phyloP scores from a whole-genome alignment of 2,329 filamentous ascomycete genomes.

The Bretziella fagacearum region DNA sequence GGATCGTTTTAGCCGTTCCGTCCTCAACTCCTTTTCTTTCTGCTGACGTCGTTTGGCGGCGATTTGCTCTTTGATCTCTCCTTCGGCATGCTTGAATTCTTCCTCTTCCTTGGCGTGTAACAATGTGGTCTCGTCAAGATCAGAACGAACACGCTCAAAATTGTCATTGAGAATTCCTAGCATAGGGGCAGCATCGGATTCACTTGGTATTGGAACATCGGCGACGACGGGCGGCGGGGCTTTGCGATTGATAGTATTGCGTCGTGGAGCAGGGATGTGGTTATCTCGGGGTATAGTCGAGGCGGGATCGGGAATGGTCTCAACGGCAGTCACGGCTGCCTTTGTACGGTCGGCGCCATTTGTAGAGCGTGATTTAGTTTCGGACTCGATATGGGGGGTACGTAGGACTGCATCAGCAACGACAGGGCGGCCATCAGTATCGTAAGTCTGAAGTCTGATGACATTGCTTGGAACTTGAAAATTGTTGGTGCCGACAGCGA shows the following conservation, averaged over 20 bases:
- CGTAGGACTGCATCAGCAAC: constrained; percentile 40
- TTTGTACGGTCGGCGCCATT: constrained; percentile 29
- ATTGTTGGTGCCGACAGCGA: constrained; percentile 78
- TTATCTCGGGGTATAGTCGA: background rate
- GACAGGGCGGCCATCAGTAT: constrained; percentile 44
- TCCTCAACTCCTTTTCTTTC: constrained; percentile 83
- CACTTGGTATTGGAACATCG: constrained; percentile 31
- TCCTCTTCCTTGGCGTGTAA: constrained; percentile 56
- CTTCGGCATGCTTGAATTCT: constrained; percentile 48
- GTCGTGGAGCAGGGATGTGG: constrained; percentile 21
- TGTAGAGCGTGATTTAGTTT: constrained; percentile 26
- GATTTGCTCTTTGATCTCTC: constrained; percentile 57
- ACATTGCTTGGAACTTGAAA: constrained; percentile 81
- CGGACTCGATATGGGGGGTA: constrained; percentile 37
- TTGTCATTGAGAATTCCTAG: constrained; percentile 65
- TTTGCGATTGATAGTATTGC: constrained; percentile 45
- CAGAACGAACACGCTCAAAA: constrained; percentile 62
- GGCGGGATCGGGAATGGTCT: constrained; percentile 30
- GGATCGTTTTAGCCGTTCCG: constrained; percentile 65
- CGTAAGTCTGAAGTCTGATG: constrained; percentile 66
- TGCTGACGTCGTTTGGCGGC: constrained; percentile 60
- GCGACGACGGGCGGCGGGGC: constrained; percentile 54
- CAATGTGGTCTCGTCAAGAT: constrained; percentile 62
- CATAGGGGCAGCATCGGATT: constrained; percentile 33
- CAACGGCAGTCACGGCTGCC: constrained; percentile 37